Conservation (phyloP, 306 rosid genomes). For the Pueraria montana region DNA sequence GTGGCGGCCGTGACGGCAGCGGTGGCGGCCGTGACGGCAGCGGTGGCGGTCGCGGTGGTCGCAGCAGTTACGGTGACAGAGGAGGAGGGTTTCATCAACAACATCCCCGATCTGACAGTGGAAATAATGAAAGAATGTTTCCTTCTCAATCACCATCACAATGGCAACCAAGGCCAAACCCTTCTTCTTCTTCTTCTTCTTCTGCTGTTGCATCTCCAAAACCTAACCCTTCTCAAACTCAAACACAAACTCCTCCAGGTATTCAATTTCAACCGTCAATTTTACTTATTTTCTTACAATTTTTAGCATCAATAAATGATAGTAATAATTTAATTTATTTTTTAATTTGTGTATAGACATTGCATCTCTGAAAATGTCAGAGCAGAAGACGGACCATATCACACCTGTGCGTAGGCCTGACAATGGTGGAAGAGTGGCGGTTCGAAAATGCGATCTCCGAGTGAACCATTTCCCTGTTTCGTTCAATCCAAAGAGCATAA, state of each 20-base stretch:
- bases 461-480: conserved; percentile 62
- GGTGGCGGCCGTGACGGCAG: not conserved
- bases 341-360: not conserved
- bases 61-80: not conserved
- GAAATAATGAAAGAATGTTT: not conserved
- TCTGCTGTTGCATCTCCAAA: not conserved
- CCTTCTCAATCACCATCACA: not conserved
- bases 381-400: not conserved
- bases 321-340: not conserved
- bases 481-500: conserved; percentile 46
- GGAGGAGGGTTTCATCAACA: not conserved
- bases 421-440: conserved; percentile 51
- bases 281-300: not conserved
- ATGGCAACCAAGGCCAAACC: not conserved
- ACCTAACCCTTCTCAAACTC: not conserved
- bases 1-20: not conserved
- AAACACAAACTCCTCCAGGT: not conserved
- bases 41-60: not conserved
- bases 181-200: not conserved
- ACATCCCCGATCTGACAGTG: not conserved
- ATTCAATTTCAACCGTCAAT: not conserved
- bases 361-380: not conserved
- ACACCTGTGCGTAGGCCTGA: conserved; percentile 66
- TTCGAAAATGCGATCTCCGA: conserved; percentile 38
- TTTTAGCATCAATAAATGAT: not conserved